These are phyloP conservation scores for Nakazawaea peltata DNA, from an alignment of 805 yeast species.

Conservation along the genomic window DNA sequence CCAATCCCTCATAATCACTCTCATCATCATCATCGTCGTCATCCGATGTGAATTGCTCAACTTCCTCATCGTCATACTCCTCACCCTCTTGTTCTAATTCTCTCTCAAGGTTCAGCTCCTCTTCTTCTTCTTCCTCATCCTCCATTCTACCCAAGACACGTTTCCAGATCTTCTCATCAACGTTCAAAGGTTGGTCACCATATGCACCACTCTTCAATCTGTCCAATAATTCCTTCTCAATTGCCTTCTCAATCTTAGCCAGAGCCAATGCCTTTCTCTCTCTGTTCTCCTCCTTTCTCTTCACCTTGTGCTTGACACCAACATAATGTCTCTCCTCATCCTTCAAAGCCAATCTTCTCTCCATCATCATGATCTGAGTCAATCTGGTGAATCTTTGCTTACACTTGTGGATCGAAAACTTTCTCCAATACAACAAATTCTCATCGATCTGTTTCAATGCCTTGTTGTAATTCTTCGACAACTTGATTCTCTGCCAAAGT, in stretches of 20 bases:
- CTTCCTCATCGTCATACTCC: constrained; percentile 34
- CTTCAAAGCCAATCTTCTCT: constrained; percentile 83
- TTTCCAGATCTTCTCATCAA: constrained; percentile 94
- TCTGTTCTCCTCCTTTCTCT: constrained; percentile 87
- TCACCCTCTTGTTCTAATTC: constrained; percentile 35
- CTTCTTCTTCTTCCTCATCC: constrained; percentile 51
- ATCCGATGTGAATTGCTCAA: constrained; percentile 27
- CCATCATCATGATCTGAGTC: constrained; percentile 93
- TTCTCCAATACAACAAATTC: constrained; percentile 87
- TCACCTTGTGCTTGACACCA: constrained; percentile 88
- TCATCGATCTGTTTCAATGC: constrained; percentile 87
- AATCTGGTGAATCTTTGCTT: constrained; percentile 92
- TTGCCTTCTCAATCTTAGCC: constrained; percentile 93
- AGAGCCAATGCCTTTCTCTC: constrained; percentile 96
- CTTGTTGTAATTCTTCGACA: constrained; percentile 80
- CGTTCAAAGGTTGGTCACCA: constrained; percentile 96
- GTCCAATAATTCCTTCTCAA: constrained; percentile 90
- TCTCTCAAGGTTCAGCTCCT: constrained; percentile 36
- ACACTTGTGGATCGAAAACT: constrained; percentile 84
- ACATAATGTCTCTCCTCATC: constrained; percentile 92
- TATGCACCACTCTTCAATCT: constrained; percentile 96
- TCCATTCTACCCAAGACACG: constrained; percentile 73
- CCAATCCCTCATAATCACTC: constrained; percentile 35
- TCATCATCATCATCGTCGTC: constrained; percentile 38
- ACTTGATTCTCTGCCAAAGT: constrained; percentile 90